Conservation (phyloP, 2,329 filamentous ascomycete species). For the Fusarium pseudoanthophilum region DNA sequence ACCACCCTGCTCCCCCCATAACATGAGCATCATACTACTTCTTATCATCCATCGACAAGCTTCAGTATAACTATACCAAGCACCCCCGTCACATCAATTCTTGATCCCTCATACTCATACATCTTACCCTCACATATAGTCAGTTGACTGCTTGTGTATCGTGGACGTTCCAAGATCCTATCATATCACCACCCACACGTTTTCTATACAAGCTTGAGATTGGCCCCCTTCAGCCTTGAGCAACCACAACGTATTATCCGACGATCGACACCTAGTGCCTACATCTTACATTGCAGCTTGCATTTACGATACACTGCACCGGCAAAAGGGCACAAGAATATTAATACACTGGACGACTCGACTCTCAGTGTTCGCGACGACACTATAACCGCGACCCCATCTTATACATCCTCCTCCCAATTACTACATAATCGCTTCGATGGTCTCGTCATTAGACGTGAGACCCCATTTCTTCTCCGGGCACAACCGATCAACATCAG, state of each 20-base stretch:
- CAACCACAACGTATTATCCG: conserved; percentile 25
- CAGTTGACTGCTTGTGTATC: conserved; percentile 4
- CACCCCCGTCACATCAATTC: conserved; percentile 11
- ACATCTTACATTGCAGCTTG: conserved; percentile 30
- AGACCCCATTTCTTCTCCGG: conserved; percentile 43
- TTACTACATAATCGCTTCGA: conserved; percentile 41
- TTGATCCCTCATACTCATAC: conserved; percentile 1
- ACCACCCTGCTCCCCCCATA: conserved; percentile 30
- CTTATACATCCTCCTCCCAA: conserved; percentile 1
- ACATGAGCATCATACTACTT: conserved; percentile 33
- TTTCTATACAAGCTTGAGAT: conserved; percentile 35
- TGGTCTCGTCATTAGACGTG: conserved; percentile 49
- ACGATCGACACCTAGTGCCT: conserved; percentile 29
- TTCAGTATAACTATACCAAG: conserved; percentile 29
- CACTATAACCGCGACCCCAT: conserved; percentile 12
- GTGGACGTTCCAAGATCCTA: conserved; percentile 26
- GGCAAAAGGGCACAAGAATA: conserved; percentile 14
- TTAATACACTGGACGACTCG: background rate
- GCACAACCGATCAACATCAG: conserved; percentile 41
- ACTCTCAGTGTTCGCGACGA: conserved; percentile 19
- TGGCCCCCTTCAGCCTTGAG: conserved; percentile 30
- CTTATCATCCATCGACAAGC: conserved; percentile 9
- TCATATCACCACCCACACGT: conserved; percentile 40
- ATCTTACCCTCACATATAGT: conserved; percentile 1
- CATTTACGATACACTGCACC: conserved; percentile 16